Percentiles rank a stretch among this genome's conserved stretches.
Conservation (phyloP, 1,284 basidiomycete genomes). For the Spongiforma sp. region DNA sequence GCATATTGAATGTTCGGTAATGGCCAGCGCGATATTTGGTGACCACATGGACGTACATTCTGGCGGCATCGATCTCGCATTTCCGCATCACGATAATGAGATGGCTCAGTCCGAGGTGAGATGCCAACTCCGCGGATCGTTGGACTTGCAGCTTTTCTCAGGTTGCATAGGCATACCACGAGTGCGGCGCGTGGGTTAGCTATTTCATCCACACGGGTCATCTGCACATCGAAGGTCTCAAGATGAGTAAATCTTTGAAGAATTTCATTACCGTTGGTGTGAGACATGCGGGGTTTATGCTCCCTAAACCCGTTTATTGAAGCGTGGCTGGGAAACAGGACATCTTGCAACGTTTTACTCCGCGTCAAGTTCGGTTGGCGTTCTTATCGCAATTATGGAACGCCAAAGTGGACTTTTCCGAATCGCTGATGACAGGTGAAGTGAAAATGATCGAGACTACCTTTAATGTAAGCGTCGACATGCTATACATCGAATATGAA, state of each 20-base stretch:
- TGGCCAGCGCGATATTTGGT: constrained; percentile 95
- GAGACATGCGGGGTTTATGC: constrained; percentile 36
- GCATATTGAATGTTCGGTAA: constrained; percentile 99
- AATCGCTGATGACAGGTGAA: constrained; percentile 87
- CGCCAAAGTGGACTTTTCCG: constrained; percentile 93
- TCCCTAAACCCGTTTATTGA: constrained; percentile 9
- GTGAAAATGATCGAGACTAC: constrained; percentile 86
- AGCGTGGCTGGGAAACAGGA: constrained; percentile 57
- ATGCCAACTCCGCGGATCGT: constrained; percentile 12
- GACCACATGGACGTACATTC: constrained; percentile 98
- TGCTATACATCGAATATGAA: not conserved
- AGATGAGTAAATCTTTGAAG: constrained; percentile 99
- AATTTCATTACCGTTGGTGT: constrained; percentile 99
- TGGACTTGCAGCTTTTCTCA: constrained; percentile 14
- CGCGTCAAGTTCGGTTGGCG: constrained; percentile 92
- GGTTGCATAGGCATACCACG: constrained; percentile 80
- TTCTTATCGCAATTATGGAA: constrained; percentile 96
- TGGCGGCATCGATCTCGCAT: constrained; percentile 95
- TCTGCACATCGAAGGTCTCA: constrained; percentile 97
- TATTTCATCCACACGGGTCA: constrained; percentile 99
- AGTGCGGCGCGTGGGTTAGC: constrained; percentile 95
- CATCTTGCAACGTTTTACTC: constrained; percentile 85
- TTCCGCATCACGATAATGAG: constrained; percentile 99
- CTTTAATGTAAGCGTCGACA: constrained; percentile 72
- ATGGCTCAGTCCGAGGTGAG: constrained; percentile 94